Conservation (phyloP, 208 protist species). For the Lotmaria passim region DNA sequence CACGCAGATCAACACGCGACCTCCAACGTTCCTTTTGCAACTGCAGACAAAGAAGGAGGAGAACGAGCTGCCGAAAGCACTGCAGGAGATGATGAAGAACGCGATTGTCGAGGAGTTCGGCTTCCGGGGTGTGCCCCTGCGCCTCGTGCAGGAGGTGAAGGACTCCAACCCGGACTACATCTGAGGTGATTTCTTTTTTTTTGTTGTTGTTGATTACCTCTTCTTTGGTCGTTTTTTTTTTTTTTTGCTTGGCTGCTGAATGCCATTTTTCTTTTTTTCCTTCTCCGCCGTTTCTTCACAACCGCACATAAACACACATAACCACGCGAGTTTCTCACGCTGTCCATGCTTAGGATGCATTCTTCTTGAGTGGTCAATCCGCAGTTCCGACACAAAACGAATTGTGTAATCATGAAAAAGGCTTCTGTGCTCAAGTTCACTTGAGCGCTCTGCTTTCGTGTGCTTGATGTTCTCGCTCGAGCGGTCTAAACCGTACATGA, state of each 20-base stretch:
- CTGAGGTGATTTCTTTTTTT: slow-evolving; percentile 30
- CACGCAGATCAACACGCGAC: slow-evolving; percentile 86
- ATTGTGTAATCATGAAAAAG: too few relatives aligned
- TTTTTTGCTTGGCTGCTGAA: not conserved
- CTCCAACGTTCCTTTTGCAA: slow-evolving; percentile 87
- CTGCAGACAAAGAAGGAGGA: slow-evolving; percentile 91
- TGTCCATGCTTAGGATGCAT: too few relatives aligned
- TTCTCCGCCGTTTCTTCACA: too few relatives aligned
- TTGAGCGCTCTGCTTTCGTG: too few relatives aligned
- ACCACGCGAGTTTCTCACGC: too few relatives aligned
- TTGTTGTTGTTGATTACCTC: slow-evolving; percentile 15
- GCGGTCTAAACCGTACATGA: too few relatives aligned
- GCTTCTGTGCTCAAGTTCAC: too few relatives aligned
- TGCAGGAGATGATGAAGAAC: slow-evolving; percentile 93
- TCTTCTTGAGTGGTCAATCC: too few relatives aligned
- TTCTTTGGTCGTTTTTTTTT: too few relatives aligned
- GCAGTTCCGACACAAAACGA: too few relatives aligned
- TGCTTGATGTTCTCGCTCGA: too few relatives aligned
- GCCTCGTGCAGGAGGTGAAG: slow-evolving; percentile 88
- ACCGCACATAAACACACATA: not conserved
- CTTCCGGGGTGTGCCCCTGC: slow-evolving; percentile 88
- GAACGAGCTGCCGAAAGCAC: slow-evolving; percentile 70
- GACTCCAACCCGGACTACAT: slow-evolving; percentile 93
- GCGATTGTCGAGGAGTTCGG: slow-evolving; percentile 91
- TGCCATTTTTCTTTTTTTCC: not conserved